phyloP scores from a whole-genome alignment of 2,329 filamentous ascomycete species.

The Trichoderma sp. region DNA sequence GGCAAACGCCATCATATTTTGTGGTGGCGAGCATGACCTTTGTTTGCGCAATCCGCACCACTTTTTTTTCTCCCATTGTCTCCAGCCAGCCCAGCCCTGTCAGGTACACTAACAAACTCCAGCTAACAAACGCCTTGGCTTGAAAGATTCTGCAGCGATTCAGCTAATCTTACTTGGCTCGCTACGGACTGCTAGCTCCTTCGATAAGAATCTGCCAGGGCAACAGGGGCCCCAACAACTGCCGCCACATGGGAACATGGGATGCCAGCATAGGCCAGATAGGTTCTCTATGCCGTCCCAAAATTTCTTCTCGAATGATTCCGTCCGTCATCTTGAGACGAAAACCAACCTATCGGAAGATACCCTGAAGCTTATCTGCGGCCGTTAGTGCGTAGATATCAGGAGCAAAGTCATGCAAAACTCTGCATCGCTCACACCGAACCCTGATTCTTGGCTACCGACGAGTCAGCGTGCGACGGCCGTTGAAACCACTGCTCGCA shows the following conservation, averaged over 20 bases:
- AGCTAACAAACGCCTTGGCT: not conserved
- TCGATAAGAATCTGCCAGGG: not conserved
- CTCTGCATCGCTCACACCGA: conserved; percentile 10
- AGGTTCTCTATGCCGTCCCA: not conserved
- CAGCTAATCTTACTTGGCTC: not conserved
- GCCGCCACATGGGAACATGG: conserved; percentile 10
- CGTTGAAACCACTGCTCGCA: not conserved
- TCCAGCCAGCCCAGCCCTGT: not conserved
- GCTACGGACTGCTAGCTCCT: not conserved
- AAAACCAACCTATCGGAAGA: not conserved
- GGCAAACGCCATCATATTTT: not conserved
- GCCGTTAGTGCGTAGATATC: not conserved
- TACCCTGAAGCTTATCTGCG: not conserved
- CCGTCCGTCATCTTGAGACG: not conserved
- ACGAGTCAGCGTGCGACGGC: not conserved
- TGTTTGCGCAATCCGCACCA: not conserved
- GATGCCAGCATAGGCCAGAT: not conserved
- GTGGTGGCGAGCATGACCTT: not conserved
- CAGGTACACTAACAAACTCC: not conserved
- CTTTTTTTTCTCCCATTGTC: conserved; percentile 4
- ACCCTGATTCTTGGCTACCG: not conserved
- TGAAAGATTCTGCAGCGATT: not conserved
- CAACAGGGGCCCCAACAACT: not conserved
- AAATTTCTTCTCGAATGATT: conserved; percentile 5
- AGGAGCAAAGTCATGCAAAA: conserved; percentile 12